phyloP scores from a whole-genome alignment of 106 monocot species.

The Alisma plantagoaquatica region DNA sequence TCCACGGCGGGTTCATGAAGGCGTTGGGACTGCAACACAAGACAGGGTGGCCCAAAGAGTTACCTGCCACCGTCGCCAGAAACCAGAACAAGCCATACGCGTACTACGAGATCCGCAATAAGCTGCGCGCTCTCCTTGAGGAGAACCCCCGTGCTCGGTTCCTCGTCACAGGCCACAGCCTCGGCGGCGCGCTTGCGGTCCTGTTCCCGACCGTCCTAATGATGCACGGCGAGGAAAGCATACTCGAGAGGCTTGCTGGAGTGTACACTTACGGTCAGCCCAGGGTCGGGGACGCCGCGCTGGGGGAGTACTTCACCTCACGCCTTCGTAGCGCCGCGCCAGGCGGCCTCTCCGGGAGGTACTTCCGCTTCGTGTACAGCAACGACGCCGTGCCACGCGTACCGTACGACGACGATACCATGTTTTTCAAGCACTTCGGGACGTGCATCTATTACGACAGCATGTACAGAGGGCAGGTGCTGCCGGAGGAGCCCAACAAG shows the following conservation, averaged over 20 bases:
- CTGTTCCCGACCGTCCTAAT: constrained; percentile 53
- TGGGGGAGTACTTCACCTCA: constrained; percentile 37
- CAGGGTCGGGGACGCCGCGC: constrained; percentile 50
- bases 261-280: constrained; percentile 91
- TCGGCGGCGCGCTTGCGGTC: constrained; percentile 76
- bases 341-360: constrained; percentile 12
- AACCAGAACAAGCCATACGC: constrained; percentile 19
- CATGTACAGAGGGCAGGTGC: constrained; percentile 46
- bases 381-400: constrained; percentile 72
- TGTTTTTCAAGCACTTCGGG: constrained; percentile 75
- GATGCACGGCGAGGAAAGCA: constrained; percentile 31
- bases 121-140: constrained; percentile 18
- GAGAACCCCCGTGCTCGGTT: constrained; percentile 35
- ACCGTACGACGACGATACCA: constrained; percentile 59
- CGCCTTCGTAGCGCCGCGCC: too few species aligned
- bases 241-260: constrained; percentile 44
- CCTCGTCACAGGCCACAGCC: constrained; percentile 73
- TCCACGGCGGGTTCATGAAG: constrained; percentile 90
- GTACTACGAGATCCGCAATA: constrained; percentile 61
- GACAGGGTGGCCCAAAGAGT: constrained; percentile 28
- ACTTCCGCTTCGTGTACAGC: constrained; percentile 67
- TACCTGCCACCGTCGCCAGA: not conserved
- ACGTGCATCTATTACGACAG: constrained; percentile 61
- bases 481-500: constrained; percentile 69
- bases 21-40: constrained; percentile 52